Evolutionary conservation across 257 asterid species (phyloP).

Genomic region (Solanum boliviense): DNA sequence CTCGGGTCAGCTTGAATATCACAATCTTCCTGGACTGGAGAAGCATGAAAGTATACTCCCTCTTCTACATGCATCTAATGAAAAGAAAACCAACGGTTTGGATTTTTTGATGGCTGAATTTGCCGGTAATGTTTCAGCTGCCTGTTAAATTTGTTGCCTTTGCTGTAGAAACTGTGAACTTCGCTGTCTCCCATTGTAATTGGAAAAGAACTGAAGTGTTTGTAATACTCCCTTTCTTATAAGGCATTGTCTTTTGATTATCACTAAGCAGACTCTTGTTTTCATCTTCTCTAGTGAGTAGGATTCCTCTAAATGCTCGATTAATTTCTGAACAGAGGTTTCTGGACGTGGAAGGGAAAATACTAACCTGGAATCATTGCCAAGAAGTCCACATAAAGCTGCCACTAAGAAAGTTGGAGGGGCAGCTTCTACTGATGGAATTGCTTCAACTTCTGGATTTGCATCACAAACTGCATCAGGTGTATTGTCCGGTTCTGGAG

Average conservation of each 20-base stretch:
- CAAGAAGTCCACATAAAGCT: conserved; percentile 61
- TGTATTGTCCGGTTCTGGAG: conserved; percentile 95
- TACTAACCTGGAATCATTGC: conserved; percentile 52
- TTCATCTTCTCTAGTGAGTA: background rate
- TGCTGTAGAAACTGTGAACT: background rate
- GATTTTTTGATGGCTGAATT: conserved; percentile 95
- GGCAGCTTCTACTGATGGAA: conserved; percentile 40
- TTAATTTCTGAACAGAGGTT: conserved; percentile 49
- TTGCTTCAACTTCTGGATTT: conserved; percentile 48
- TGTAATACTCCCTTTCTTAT: background rate
- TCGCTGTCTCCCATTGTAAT: background rate
- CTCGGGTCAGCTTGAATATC: conserved; percentile 96
- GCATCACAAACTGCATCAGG: conserved; percentile 87
- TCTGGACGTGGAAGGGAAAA: conserved; percentile 81
- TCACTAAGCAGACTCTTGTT: background rate
- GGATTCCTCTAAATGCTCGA: conserved; percentile 5
- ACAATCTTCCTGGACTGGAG: conserved; percentile 83
- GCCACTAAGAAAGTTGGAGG: conserved; percentile 59
- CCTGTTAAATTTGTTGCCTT: background rate
- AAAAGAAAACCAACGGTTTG: conserved; percentile 68
- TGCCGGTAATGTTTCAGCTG: conserved; percentile 51
- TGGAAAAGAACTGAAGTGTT: background rate
- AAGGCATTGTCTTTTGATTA: background rate
- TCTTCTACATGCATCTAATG: conserved; percentile 39
- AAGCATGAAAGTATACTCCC: conserved; percentile 63